phyloP scores from a whole-genome alignment of 129 eudicot species.

The Smallanthus sonchifolius region DNA sequence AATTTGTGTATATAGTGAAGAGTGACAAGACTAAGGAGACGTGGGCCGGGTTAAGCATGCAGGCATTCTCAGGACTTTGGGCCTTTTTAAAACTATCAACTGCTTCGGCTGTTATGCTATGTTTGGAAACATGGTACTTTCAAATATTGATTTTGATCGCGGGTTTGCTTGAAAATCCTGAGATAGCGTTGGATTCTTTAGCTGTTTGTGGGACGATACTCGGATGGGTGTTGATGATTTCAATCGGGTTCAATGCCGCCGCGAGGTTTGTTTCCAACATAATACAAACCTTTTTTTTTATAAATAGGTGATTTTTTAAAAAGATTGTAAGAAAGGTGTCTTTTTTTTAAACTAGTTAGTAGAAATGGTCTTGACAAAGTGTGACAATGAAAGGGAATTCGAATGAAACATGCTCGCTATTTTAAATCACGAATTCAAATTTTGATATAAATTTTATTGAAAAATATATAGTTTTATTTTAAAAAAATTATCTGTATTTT shows the following conservation, averaged over 20 bases:
- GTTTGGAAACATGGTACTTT: conserved; percentile 50
- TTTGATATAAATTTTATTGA: no score
- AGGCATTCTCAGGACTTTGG: conserved; percentile 45
- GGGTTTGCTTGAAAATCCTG: conserved; percentile 45
- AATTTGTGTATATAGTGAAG: conserved; percentile 40
- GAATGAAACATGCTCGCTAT: no score
- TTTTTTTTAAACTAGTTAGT: no score
- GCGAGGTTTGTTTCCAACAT: conserved; percentile 28
- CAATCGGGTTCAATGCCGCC: conserved; percentile 49
- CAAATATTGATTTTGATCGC: conserved; percentile 46
- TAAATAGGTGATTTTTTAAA: not conserved
- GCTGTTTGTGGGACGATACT: conserved; percentile 38
- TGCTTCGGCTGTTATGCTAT: conserved; percentile 50
- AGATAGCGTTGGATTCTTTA: conserved; percentile 43
- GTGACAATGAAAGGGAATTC: no score
- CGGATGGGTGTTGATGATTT: conserved; percentile 52
- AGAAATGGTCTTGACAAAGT: no score
- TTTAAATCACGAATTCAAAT: no score
- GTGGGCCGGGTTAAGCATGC: conserved; percentile 38
- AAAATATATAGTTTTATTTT: no score
- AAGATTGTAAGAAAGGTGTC: no score
- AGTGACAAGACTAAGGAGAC: conserved; percentile 37
- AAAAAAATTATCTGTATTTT: no score
- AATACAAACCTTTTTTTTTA: no score
- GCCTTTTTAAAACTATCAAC: conserved; percentile 35